These are phyloP conservation scores for Megacollybia platyphylla DNA, from an alignment of 1,284 basidiomycete genomes.

Conservation along the genomic window DNA sequence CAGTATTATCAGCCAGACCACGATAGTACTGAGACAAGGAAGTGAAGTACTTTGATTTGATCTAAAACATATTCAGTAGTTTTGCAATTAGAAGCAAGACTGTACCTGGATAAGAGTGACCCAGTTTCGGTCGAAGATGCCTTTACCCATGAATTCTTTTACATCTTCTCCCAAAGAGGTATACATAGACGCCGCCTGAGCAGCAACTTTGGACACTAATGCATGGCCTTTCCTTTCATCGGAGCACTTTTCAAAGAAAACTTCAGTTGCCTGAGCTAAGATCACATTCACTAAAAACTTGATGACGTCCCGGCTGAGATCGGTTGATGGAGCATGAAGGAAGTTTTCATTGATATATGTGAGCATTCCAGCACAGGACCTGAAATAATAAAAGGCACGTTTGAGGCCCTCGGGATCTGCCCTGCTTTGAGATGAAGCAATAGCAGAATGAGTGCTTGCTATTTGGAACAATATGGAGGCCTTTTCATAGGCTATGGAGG, in stretches of 20 bases:
- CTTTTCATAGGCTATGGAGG: conserved; percentile 96
- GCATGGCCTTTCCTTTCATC: conserved; percentile 80
- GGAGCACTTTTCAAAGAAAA: conserved; percentile 91
- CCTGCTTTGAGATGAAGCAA: conserved; percentile 74
- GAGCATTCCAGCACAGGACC: conserved; percentile 93
- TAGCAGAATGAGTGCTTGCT: conserved; percentile 84
- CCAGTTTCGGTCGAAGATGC: conserved; percentile 95
- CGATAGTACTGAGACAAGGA: conserved; percentile 87
- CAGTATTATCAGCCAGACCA: conserved; percentile 64
- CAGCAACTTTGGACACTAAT: conserved; percentile 77
- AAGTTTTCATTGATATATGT: conserved; percentile 99
- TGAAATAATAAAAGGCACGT: conserved; percentile 86
- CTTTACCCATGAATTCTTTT: conserved; percentile 93
- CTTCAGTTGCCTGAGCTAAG: conserved; percentile 89
- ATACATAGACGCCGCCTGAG: conserved; percentile 79
- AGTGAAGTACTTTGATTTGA: conserved; percentile 84
- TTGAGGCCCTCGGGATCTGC: conserved; percentile 92
- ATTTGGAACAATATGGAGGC: conserved; percentile 97
- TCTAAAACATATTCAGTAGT: conserved; percentile 24
- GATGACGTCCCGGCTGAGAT: conserved; percentile 88
- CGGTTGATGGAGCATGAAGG: conserved; percentile 94
- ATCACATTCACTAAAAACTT: conserved; percentile 83
- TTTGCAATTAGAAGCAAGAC: not conserved
- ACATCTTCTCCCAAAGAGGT: conserved; percentile 73
- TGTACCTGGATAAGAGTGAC: conserved; percentile 64